A percentile compares a stretch with the other conserved stretches of the same genome.
Conservation (phyloP, 345 rosid genomes). For the Brassica carinata region DNA sequence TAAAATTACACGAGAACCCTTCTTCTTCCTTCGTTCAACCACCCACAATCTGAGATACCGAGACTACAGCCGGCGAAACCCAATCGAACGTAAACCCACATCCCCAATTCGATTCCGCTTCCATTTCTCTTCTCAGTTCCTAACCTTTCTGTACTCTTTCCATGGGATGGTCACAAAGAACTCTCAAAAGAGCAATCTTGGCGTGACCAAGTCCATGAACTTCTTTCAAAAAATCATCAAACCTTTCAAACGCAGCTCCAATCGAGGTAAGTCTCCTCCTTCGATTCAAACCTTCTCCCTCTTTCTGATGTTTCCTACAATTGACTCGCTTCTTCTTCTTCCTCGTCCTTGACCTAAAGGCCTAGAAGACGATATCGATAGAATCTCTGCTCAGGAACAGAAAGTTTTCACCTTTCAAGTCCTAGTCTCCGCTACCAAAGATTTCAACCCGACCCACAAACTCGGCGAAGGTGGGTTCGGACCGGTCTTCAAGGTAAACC, state of each 20-base stretch:
- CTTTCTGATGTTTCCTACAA: background rate
- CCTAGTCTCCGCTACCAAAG: conserved; percentile 72
- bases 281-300: background rate
- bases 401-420: conserved; percentile 71
- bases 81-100: background rate
- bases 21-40: conserved; percentile 8
- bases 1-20: background rate
- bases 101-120: background rate
- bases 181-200: conserved; percentile 13
- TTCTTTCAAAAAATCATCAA: conserved; percentile 55
- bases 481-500: conserved; percentile 77
- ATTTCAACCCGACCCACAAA: conserved; percentile 70
- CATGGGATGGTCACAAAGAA: conserved; percentile 36
- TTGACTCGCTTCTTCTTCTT: conserved; percentile 26
- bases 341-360: conserved; percentile 8
- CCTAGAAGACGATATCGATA: conserved; percentile 62
- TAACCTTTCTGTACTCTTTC: background rate
- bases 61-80: background rate
- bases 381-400: conserved; percentile 78
- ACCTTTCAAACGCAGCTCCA: conserved; percentile 53
- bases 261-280: conserved; percentile 51
- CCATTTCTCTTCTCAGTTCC: background rate
- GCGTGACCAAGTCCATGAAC: conserved; percentile 54
- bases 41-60: conserved; percentile 9
- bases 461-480: conserved; percentile 99